Evolutionary conservation across 2,329 filamentous ascomycete genomes (phyloP).

Genomic region (Trichoderma sp.): DNA sequence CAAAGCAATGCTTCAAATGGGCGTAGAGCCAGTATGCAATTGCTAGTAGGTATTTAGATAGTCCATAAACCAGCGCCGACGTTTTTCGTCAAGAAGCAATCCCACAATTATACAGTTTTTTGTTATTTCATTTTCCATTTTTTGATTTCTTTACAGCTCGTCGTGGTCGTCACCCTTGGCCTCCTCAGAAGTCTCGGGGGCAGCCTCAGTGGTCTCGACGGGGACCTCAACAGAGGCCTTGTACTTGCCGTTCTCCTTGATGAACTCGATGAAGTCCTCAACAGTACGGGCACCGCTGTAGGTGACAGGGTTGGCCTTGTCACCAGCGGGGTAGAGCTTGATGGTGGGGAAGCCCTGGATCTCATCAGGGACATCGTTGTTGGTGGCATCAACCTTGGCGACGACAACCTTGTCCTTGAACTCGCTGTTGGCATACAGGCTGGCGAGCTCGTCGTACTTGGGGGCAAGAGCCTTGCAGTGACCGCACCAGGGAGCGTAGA

Average conservation of each 20-base stretch:
- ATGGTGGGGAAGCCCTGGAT: slow-evolving; percentile 98
- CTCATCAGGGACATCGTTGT: slow-evolving; percentile 95
- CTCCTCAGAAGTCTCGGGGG: slow-evolving; percentile 55
- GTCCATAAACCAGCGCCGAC: slow-evolving; percentile 36
- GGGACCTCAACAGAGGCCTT: slow-evolving; percentile 66
- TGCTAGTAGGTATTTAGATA: slow-evolving; percentile 24
- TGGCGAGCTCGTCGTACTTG: slow-evolving; percentile 90
- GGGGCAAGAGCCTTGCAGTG: slow-evolving; percentile 99
- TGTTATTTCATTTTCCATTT: slow-evolving; percentile 23
- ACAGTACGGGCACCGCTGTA: slow-evolving; percentile 87
- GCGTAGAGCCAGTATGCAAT: slow-evolving; percentile 32
- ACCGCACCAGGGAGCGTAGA: slow-evolving; percentile 99
- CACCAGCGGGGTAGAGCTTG: slow-evolving; percentile 92
- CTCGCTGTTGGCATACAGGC: slow-evolving; percentile 73
- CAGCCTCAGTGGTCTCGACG: slow-evolving; percentile 56
- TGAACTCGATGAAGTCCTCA: slow-evolving; percentile 88
- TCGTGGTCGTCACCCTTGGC: slow-evolving; percentile 64
- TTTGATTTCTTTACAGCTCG: slow-evolving; percentile 65
- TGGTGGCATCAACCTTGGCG: slow-evolving; percentile 95
- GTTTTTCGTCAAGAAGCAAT: slow-evolving; percentile 36
- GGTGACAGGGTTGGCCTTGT: slow-evolving; percentile 80
- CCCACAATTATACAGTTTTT: slow-evolving; percentile 32
- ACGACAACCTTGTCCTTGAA: slow-evolving; percentile 84
- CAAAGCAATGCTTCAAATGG: slow-evolving; percentile 30
- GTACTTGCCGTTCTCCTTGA: slow-evolving; percentile 94